Evolutionary conservation across 2,329 filamentous ascomycete genomes (phyloP).

Genomic region (Neobulgaria alba): DNA sequence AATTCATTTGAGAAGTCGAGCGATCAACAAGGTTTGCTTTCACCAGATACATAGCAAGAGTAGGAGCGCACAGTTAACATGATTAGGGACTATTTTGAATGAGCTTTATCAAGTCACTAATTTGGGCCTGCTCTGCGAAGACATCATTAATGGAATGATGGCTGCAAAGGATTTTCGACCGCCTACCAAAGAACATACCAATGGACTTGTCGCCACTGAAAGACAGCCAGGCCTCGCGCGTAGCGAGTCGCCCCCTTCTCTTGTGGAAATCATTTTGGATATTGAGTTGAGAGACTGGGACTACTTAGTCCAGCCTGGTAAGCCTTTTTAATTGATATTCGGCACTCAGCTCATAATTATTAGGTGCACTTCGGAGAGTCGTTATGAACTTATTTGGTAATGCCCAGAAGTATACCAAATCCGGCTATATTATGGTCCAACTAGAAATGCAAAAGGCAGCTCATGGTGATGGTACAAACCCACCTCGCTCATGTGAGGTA

Average conservation of each 20-base stretch:
- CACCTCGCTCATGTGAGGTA: constrained; percentile 2
- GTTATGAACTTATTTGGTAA: constrained; percentile 56
- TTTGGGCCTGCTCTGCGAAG: constrained; percentile 24
- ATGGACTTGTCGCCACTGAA: constrained; percentile 3
- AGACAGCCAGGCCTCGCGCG: neutral
- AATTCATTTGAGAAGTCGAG: constrained; percentile 31
- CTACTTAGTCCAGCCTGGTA: constrained; percentile 22
- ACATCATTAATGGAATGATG: constrained; percentile 26
- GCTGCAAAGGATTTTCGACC: constrained; percentile 19
- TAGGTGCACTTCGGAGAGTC: constrained; percentile 28
- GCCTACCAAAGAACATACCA: constrained; percentile 5
- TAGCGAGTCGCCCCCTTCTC: neutral
- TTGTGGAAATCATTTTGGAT: constrained; percentile 22
- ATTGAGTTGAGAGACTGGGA: constrained; percentile 24
- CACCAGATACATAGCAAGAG: no score
- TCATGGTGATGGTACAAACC: constrained; percentile 1
- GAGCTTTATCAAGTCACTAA: constrained; percentile 22
- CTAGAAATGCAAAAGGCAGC: constrained; percentile 13
- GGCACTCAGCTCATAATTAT: neutral
- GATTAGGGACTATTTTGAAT: constrained; percentile 20
- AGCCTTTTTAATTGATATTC: neutral
- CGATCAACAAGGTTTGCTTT: constrained; percentile 13
- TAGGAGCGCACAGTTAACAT: neutral
- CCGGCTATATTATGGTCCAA: constrained; percentile 40
- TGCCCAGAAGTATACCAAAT: constrained; percentile 49